Percentiles rank a stretch among this genome's conserved stretches.
These are phyloP conservation scores for Lotmaria passim DNA, from an alignment of 208 protist species.

Conservation along the genomic window DNA sequence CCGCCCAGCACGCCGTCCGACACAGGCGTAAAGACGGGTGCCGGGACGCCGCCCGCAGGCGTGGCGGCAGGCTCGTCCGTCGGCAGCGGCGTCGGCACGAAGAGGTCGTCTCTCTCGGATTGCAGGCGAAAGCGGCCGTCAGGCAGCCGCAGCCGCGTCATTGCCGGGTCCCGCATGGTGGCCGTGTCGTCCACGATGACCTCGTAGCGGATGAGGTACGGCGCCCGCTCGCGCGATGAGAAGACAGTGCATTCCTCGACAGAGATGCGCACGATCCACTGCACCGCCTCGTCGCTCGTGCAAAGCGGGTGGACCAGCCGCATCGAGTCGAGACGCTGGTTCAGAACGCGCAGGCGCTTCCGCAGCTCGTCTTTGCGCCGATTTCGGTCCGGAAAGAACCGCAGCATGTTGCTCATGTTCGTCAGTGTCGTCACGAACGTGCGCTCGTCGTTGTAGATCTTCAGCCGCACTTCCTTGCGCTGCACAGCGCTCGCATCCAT, in stretches of 20 bases:
- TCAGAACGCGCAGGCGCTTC: constrained; percentile 59
- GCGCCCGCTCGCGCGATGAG: constrained; percentile 85
- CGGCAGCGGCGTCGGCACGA: constrained; percentile 24
- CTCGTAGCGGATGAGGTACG: constrained; percentile 86
- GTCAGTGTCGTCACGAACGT: constrained; percentile 78
- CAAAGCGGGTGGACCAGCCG: constrained; percentile 79
- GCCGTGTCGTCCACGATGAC: constrained; percentile 88
- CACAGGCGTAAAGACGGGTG: background rate
- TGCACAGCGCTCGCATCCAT: constrained; percentile 53
- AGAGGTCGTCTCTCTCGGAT: constrained; percentile 53
- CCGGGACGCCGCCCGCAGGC: background rate
- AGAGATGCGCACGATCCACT: constrained; percentile 86
- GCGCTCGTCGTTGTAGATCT: constrained; percentile 84
- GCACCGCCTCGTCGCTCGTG: constrained; percentile 61
- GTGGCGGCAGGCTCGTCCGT: background rate
- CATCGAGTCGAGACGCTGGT: constrained; percentile 57
- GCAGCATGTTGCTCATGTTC: constrained; percentile 73
- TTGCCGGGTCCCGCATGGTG: constrained; percentile 77
- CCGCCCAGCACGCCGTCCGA: constrained; percentile 2
- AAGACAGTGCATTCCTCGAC: constrained; percentile 92
- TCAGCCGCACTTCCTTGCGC: constrained; percentile 82
- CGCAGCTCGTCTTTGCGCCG: constrained; percentile 79
- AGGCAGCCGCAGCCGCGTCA: constrained; percentile 58
- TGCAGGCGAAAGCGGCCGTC: constrained; percentile 70
- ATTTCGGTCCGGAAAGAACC: constrained; percentile 65